These are phyloP conservation scores for Debaryomycetaceae sp. DNA, from an alignment of 1,139 yeast species.

Conservation along the genomic window DNA sequence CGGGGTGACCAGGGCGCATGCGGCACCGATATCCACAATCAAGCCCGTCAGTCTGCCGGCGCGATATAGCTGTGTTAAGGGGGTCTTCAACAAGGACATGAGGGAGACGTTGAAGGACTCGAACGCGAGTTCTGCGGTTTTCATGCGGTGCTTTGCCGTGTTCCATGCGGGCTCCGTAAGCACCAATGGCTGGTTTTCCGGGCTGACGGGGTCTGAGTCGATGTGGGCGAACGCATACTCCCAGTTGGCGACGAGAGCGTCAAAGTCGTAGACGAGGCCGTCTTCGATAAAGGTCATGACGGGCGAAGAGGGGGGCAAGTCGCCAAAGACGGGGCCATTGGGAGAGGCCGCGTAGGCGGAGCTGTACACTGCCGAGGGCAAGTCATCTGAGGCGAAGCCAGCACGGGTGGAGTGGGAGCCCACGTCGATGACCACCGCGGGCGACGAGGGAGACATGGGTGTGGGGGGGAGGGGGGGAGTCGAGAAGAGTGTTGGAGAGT, in stretches of 20 bases:
- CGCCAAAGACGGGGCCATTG: background rate
- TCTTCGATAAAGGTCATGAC: constrained; percentile 54
- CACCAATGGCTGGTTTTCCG: constrained; percentile 51
- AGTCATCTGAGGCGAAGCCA: constrained; percentile 56
- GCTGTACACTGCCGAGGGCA: constrained; percentile 50
- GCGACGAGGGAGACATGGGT: constrained; percentile 29
- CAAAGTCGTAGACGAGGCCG: constrained; percentile 60
- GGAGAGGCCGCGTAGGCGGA: constrained; percentile 29
- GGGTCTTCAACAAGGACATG: constrained; percentile 58
- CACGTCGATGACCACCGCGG: constrained; percentile 59
- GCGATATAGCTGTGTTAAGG: constrained; percentile 59
- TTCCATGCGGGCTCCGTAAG: constrained; percentile 59
- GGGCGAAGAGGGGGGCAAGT: too few relatives aligned
- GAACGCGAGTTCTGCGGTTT: constrained; percentile 52
- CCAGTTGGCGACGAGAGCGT: constrained; percentile 50
- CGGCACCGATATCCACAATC: constrained; percentile 59
- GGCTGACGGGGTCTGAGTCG: constrained; percentile 31
- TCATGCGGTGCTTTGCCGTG: constrained; percentile 38
- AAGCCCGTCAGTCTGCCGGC: constrained; percentile 59
- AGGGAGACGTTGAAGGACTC: constrained; percentile 56
- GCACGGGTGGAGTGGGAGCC: constrained; percentile 60
- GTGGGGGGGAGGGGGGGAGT: too few relatives aligned
- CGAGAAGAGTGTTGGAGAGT: background rate
- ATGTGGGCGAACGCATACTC: constrained; percentile 42
- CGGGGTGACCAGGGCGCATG: constrained; percentile 56